Conservation (phyloP, 2,329 filamentous ascomycete species). For the Diaporthe vaccinii region DNA sequence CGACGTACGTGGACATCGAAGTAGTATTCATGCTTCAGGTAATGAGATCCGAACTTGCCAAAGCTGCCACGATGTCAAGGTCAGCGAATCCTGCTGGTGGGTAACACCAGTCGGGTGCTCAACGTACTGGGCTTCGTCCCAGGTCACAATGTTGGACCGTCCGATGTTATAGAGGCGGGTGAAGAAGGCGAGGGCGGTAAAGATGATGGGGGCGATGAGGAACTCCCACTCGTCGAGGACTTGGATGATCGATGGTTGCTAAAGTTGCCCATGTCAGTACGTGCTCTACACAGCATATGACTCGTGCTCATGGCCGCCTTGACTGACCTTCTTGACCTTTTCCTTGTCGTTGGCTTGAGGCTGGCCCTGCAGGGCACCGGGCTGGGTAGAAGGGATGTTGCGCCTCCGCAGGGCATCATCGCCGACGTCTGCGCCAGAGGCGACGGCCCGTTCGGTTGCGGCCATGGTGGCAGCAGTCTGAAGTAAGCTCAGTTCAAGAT, state of each 20-base stretch:
- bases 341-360: slow-evolving; percentile 71
- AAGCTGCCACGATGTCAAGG: slow-evolving; percentile 67
- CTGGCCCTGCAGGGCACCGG: slow-evolving; percentile 38
- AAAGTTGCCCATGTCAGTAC: slow-evolving; percentile 43
- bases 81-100: slow-evolving; percentile 46
- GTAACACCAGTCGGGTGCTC: slow-evolving; percentile 28
- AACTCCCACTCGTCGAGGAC: slow-evolving; percentile 75
- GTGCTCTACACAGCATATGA: background rate
- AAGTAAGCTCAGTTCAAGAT: background rate
- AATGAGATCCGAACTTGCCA: slow-evolving; percentile 98
- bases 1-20: slow-evolving; percentile 75
- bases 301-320: background rate
- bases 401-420: slow-evolving; percentile 71
- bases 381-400: slow-evolving; percentile 59
- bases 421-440: slow-evolving; percentile 71
- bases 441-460: slow-evolving; percentile 64
- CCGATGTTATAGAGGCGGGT: slow-evolving; percentile 80
- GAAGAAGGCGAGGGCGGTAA: slow-evolving; percentile 73
- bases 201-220: slow-evolving; percentile 72
- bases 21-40: slow-evolving; percentile 99
- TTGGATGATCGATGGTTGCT: slow-evolving; percentile 71
- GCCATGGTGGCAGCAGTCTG: slow-evolving; percentile 58
- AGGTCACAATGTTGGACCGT: slow-evolving; percentile 75
- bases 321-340: slow-evolving; percentile 67
- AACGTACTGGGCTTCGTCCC: slow-evolving; percentile 76